Conservation (phyloP, 352 stramenopile genomes). For the Chrysophaeum taylorii region DNA sequence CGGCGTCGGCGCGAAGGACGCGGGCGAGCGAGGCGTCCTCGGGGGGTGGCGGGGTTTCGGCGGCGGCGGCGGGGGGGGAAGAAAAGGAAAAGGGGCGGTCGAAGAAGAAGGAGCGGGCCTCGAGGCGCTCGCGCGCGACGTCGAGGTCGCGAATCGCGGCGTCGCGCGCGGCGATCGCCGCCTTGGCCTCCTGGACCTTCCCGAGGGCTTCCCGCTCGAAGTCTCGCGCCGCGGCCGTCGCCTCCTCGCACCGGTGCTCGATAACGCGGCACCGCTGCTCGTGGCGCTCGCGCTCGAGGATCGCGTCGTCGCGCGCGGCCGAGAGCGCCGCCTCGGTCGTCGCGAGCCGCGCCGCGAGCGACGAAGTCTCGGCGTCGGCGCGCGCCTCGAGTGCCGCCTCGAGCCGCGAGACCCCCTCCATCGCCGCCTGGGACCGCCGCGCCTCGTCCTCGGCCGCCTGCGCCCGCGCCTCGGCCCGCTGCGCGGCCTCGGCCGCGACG, state of each 20-base stretch:
- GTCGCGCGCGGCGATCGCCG: not conserved
- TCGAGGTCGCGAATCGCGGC: not conserved
- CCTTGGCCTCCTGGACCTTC: not conserved
- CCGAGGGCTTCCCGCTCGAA: too few relatives aligned
- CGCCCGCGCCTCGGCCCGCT: not conserved
- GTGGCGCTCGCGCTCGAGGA: not conserved
- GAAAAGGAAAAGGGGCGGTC: too few relatives aligned
- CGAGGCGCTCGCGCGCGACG: not conserved
- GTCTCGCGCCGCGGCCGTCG: not conserved
- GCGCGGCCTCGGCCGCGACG: not conserved
- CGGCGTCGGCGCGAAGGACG: not conserved
- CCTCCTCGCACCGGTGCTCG: not conserved
- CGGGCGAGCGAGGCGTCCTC: not conserved
- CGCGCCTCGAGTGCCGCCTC: not conserved
- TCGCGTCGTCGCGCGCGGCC: not conserved
- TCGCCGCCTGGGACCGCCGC: not conserved
- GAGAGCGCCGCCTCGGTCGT: not conserved
- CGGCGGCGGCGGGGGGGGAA: too few relatives aligned
- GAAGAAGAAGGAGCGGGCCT: not conserved
- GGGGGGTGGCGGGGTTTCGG: too few relatives aligned
- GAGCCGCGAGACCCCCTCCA: not conserved
- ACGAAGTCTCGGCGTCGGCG: not conserved
- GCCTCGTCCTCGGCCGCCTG: not conserved
- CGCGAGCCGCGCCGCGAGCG: not conserved
- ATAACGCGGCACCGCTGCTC: too few relatives aligned